Conservation (phyloP, 768 basidiomycete species). For the Auricularia sp. region DNA sequence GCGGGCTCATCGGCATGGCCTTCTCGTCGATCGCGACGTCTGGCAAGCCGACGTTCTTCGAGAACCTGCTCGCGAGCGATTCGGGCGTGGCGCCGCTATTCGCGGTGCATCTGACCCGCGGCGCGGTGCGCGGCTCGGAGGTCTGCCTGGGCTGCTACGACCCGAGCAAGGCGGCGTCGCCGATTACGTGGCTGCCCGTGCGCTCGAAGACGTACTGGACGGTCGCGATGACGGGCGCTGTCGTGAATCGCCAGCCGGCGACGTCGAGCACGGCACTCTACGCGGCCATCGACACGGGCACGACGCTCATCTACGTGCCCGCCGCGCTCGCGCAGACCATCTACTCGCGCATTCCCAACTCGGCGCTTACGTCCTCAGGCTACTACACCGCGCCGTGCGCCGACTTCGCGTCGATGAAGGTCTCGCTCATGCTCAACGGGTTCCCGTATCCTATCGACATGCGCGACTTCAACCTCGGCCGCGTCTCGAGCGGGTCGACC, state of each 20-base stretch:
- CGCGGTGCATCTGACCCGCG: conserved; percentile 45
- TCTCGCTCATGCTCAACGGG: conserved; percentile 38
- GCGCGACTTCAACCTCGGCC: conserved; percentile 49
- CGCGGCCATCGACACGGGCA: conserved; percentile 61
- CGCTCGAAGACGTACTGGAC: conserved; percentile 52
- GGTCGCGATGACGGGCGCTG: conserved; percentile 36
- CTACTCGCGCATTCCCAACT: conserved; percentile 47
- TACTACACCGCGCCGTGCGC: conserved; percentile 50
- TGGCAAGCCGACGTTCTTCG: conserved; percentile 46
- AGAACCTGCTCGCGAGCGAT: conserved; percentile 40
- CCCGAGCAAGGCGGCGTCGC: conserved; percentile 24
- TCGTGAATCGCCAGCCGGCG: conserved; percentile 20
- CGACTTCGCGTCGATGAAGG: conserved; percentile 11
- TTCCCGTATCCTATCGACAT: conserved; percentile 31
- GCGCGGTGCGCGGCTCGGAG: conserved; percentile 35
- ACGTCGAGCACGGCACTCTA: conserved; percentile 10
- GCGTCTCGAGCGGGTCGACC: conserved; percentile 19
- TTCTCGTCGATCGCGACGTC: conserved; percentile 45
- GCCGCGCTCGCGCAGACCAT: conserved; percentile 30
- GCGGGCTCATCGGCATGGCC: conserved; percentile 52
- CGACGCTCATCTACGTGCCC: conserved; percentile 53
- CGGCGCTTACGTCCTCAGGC: conserved; percentile 29
- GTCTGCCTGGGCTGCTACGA: conserved; percentile 37
- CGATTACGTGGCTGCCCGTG: conserved; percentile 29
- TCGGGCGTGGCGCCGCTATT: conserved; percentile 40